These are phyloP conservation scores for Trichoderma guizhouense DNA, from an alignment of 2,329 filamentous ascomycete genomes.

Conservation along the genomic window DNA sequence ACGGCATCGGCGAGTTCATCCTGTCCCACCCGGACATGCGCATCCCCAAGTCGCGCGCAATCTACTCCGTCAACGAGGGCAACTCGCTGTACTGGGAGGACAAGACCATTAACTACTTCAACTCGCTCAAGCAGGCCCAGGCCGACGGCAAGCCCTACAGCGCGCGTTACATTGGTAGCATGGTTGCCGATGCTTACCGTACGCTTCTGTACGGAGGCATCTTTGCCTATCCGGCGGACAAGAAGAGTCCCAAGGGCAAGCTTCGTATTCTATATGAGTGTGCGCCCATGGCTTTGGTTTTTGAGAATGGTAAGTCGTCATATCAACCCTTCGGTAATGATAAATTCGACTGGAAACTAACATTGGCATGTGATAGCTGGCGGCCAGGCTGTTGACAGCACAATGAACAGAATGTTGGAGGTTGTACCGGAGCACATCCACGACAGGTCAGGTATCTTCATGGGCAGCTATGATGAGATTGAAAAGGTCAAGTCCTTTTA, in stretches of 20 bases:
- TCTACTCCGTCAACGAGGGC: slow-evolving; percentile 98
- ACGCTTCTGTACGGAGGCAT: slow-evolving; percentile 94
- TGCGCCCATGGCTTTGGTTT: slow-evolving; percentile 97
- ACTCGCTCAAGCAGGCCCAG: slow-evolving; percentile 78
- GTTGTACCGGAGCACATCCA: slow-evolving; percentile 91
- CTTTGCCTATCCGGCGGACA: slow-evolving; percentile 96
- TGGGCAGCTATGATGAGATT: slow-evolving; percentile 91
- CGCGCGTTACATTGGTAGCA: slow-evolving; percentile 90
- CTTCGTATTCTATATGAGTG: slow-evolving; percentile 97
- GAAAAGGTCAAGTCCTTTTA: slow-evolving; percentile 90
- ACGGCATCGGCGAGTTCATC: slow-evolving; percentile 96
- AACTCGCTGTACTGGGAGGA: slow-evolving; percentile 97
- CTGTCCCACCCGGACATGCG: slow-evolving; percentile 93
- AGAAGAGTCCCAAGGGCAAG: slow-evolving; percentile 98
- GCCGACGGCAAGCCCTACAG: slow-evolving; percentile 84
- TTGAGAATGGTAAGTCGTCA: slow-evolving; percentile 82
- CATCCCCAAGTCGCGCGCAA: slow-evolving; percentile 73
- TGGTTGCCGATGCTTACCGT: slow-evolving; percentile 97
- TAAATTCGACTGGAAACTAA: slow-evolving; percentile 26
- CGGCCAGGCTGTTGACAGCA: slow-evolving; percentile 85
- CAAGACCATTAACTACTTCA: slow-evolving; percentile 80
- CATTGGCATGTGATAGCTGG: slow-evolving; percentile 58
- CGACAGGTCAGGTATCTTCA: slow-evolving; percentile 91
- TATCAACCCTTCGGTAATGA: not conserved
- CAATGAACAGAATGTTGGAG: slow-evolving; percentile 86